Percentiles rank a stretch among this genome's conserved stretches.
These are phyloP conservation scores for Chlorencoelia australis DNA, from an alignment of 2,329 filamentous ascomycete species.

Conservation along the genomic window DNA sequence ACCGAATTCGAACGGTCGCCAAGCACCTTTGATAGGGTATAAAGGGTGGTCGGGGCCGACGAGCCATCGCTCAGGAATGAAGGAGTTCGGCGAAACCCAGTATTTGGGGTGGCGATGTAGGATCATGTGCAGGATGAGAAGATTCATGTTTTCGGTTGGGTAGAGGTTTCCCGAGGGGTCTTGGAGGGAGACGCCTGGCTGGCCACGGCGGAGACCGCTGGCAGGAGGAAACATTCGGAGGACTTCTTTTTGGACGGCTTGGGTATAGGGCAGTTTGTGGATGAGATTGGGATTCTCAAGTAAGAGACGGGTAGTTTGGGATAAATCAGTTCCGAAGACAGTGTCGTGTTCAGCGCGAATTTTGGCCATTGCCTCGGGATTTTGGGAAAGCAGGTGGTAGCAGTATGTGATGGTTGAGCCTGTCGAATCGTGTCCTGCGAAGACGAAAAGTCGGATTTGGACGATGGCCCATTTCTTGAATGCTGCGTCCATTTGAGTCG, in stretches of 20 bases:
- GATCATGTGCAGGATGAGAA: constrained; percentile 11
- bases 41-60: constrained; percentile 27
- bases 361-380: constrained; percentile 10
- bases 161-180: constrained; percentile 10
- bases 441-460: constrained; percentile 14
- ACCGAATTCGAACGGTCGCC: constrained; percentile 45
- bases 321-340: constrained; percentile 16
- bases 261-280: constrained; percentile 15
- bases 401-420: constrained; percentile 12
- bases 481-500: constrained; percentile 6
- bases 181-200: constrained; percentile 6
- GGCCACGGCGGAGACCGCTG: constrained; percentile 10
- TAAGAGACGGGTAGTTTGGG: constrained; percentile 6
- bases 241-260: constrained; percentile 18
- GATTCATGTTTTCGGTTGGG: constrained; percentile 11
- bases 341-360: constrained; percentile 17
- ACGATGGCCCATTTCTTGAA: constrained; percentile 12
- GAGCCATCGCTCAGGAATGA: constrained; percentile 39
- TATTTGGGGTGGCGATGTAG: constrained; percentile 31
- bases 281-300: constrained; percentile 11
- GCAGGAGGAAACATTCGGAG: constrained; percentile 18
- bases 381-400: constrained; percentile 14
- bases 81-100: constrained; percentile 36
- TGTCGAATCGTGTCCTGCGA: constrained; percentile 19
- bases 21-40: constrained; percentile 33